phyloP scores from a whole-genome alignment of 192 early-diverging fungal species.

The Umbelopsis sp. region DNA sequence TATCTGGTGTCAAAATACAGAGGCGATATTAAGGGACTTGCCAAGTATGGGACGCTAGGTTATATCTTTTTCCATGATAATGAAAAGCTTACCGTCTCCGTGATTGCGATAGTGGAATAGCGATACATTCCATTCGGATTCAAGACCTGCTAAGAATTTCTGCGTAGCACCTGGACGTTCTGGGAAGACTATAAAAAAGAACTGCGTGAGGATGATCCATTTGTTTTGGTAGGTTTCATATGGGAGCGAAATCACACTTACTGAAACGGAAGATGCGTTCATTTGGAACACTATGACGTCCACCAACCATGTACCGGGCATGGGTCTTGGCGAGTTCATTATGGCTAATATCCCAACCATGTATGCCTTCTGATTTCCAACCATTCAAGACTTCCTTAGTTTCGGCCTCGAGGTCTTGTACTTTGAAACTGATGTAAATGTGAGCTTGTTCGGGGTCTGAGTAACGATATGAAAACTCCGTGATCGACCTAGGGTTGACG shows the following conservation, averaged over 20 bases:
- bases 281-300: slow-evolving; percentile 71
- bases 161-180: slow-evolving; percentile 92
- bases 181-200: slow-evolving; percentile 69
- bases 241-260: slow-evolving; percentile 12
- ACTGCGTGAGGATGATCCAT: background rate
- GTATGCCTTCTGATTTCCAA: slow-evolving; percentile 65
- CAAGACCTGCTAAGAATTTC: slow-evolving; percentile 78
- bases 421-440: slow-evolving; percentile 89
- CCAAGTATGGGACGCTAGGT: background rate
- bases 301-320: slow-evolving; percentile 92
- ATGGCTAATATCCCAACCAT: slow-evolving; percentile 80
- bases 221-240: background rate
- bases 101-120: slow-evolving; percentile 98
- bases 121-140: slow-evolving; percentile 75
- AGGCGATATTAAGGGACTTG: background rate
- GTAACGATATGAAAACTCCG: slow-evolving; percentile 90
- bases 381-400: slow-evolving; percentile 66
- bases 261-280: slow-evolving; percentile 91
- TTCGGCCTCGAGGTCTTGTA: slow-evolving; percentile 71
- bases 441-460: slow-evolving; percentile 74
- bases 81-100: slow-evolving; percentile 63
- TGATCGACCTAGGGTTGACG: slow-evolving; percentile 84
- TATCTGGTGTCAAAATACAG: slow-evolving; percentile 56
- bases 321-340: slow-evolving; percentile 98
- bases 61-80: background rate